Evolutionary conservation across 1,284 basidiomycete genomes (phyloP), one percentile per base, ranked within the genome.

Genomic region (Rugiboletus extremiorientalis): DNA sequence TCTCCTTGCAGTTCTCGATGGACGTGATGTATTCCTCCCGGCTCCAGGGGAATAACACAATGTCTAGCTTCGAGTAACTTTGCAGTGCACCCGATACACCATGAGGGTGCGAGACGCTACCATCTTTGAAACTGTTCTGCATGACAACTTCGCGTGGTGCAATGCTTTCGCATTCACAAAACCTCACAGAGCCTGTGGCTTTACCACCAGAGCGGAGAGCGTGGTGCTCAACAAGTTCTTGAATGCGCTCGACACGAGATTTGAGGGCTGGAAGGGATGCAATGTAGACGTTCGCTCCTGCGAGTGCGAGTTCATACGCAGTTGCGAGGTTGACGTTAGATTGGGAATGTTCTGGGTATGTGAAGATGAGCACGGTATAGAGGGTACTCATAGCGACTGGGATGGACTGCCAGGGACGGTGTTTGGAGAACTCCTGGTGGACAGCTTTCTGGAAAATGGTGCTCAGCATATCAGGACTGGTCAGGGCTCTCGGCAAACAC

Each of bases 321-420:
- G n/a, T n/a, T 52, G 59, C 60, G 16, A 61, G 60, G 30, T 44
- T 62, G 4, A 54, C 47, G n/a, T 60, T 62, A 38, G 56, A 34
- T 50, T 59, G 50, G 7, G 56, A 56, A 12, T 54, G 38, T 36
- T 60, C 56, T 9, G 60, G 33, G 30, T 42, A 62, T n/a, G 59
- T 54, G 11, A 48, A 50, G 23, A 60, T 25, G 38, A 61, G 60
- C 7, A 47, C 60, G 10, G 47, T 42, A 9, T 47, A 44, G 10
- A 25, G 30, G 16, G 25, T 33, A 38, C 9, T 23, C 47, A n/a
- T n/a, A n/a, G n/a, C n/a, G n/a, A n/a, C n/a, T n/a, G n/a, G n/a
- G n/a, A n/a, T n/a, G n/a, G n/a, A n/a, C n/a, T n/a, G n/a, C n/a
- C n/a, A n/a, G n/a, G n/a, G n/a, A n/a, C n/a, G n/a, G n/a, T n/a